Evolutionary conservation across 1,139 yeast species (phyloP).

Genomic region (Zygosaccharomyces sapae): DNA sequence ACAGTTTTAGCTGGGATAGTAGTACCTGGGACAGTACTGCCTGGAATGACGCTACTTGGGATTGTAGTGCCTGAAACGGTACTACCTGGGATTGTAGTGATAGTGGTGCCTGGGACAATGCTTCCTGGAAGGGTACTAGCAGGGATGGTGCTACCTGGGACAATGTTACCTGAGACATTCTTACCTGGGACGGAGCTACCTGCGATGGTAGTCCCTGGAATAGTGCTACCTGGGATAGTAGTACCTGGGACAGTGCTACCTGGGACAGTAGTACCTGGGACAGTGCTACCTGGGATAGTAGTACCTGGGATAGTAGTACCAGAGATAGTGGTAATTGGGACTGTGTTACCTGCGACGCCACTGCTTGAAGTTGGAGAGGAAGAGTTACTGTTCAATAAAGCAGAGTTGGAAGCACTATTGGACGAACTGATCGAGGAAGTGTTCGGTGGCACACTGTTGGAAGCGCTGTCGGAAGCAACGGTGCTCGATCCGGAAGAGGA

Average conservation of each 20-base stretch:
- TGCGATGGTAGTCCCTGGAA: no score
- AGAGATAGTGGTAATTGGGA: slow-evolving; percentile 3
- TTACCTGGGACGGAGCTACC: slow-evolving; percentile 5
- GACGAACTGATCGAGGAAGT: no score
- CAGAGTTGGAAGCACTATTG: no score
- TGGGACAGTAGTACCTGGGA: no score
- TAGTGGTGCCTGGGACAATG: background rate
- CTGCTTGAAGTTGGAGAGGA: background rate
- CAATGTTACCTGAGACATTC: background rate
- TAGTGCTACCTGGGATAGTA: slow-evolving; percentile 1
- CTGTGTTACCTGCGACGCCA: background rate
- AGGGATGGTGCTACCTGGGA: background rate
- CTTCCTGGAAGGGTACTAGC: background rate
- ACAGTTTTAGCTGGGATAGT: background rate
- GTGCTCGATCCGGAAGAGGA: no score
- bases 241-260: background rate
- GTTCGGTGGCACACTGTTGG: no score
- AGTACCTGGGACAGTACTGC: background rate
- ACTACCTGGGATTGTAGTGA: background rate
- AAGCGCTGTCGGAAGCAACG: no score
- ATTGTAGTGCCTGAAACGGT: background rate
- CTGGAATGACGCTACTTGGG: background rate
- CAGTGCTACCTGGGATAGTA: no score
- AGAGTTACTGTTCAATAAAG: no score
- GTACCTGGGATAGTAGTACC: background rate